Conservation (phyloP, 352 stramenopile species). For the Phytophthora constricta region DNA sequence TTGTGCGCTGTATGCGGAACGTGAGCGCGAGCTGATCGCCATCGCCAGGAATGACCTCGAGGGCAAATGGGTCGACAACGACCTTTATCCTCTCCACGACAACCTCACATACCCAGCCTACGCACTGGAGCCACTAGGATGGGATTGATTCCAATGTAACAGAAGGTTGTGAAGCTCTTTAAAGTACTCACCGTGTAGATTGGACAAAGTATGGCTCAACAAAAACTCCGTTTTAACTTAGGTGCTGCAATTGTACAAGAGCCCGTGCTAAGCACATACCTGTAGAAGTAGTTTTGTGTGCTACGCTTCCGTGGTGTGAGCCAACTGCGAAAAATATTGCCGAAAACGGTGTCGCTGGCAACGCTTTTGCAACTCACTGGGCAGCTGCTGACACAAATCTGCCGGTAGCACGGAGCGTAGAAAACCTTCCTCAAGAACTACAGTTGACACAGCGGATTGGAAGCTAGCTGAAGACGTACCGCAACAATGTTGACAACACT, state of each 20-base stretch:
- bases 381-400: slow-evolving; percentile 43
- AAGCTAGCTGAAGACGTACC: slow-evolving; percentile 45
- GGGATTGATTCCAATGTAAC: too few relatives aligned
- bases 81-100: slow-evolving; percentile 12
- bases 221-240: too few relatives aligned
- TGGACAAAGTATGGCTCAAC: too few relatives aligned
- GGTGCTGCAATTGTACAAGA: neutral
- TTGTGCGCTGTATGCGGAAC: slow-evolving; percentile 13
- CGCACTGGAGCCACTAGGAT: slow-evolving; percentile 21
- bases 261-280: neutral
- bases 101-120: slow-evolving; percentile 14
- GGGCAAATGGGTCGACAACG: neutral
- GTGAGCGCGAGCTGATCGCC: slow-evolving; percentile 19
- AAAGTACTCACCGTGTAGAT: too few relatives aligned
- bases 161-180: too few relatives aligned
- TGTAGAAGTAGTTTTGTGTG: neutral
- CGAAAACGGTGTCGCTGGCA: slow-evolving; percentile 69
- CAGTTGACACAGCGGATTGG: slow-evolving; percentile 40
- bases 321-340: slow-evolving; percentile 48
- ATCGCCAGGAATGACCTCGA: neutral
- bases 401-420: slow-evolving; percentile 39
- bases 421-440: slow-evolving; percentile 35
- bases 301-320: neutral
- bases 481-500: neutral
- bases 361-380: slow-evolving; percentile 39